Evolutionary conservation across 345 rosid species (phyloP), one percentile per base, ranked within the genome.

Genomic region (Lepidium africanum): DNA sequence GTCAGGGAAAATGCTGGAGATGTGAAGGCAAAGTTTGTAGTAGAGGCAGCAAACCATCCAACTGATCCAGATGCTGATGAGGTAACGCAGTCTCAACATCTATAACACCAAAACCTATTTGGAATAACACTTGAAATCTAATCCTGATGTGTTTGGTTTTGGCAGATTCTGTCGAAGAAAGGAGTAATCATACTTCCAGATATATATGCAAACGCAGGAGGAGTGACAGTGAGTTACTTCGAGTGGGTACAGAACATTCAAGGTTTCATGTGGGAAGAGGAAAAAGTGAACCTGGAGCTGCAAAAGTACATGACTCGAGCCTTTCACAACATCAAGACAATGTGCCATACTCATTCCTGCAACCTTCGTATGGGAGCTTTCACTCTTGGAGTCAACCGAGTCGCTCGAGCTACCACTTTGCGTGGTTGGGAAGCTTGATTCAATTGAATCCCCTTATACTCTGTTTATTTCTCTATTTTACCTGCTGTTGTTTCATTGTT

Each of bases 221-320:
- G 97, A 16, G 99, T 91, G 67, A 94, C 99, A 0, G 99, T 94
- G 54, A 94, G 99, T 84, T 94, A 94, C 71, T 94, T 94, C n/a
- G 97, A 94, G 81, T 95, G 96, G 99, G 97, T 95, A 66, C 92
- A 91, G 97, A 95, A 91, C 79, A 95, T 95, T 53, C 97, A 95
- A 85, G 99, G 99, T 46, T 91, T 94, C 77, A 91, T 91, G 99
- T 94, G 99, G 99, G 96, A 91, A 36, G 99, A 89, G 74, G 94
- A 87, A 10, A 85, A 89, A 76, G 96, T 91, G 79, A 91, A 91
- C 72, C 32, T 53, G 47, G 91, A 87, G 73, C 85, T 95, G 27
- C 74, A 68, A 70, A 87, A 79, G 80, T 95, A 95, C 80, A 95
- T 95, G 99, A 95, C 87, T 64, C 77, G 72, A 67, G 94, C 92